Conservation (phyloP, 1,284 basidiomycete species). For the Trichosporon sp. region DNA sequence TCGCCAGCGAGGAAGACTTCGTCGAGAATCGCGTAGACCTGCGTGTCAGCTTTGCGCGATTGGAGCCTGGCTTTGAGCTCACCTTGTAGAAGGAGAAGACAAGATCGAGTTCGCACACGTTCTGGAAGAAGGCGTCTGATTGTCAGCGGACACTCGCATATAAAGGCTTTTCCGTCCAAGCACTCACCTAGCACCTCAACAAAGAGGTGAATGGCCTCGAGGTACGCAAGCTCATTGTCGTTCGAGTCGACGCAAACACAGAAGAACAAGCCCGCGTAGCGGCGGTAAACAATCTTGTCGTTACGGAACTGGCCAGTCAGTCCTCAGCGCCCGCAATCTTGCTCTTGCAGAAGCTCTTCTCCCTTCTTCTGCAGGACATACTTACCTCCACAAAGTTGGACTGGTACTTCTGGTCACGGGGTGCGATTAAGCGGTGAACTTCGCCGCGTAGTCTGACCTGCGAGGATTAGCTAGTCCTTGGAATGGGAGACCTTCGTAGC, state of each 20-base stretch:
- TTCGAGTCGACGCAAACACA: slow-evolving; percentile 96
- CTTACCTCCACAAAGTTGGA: slow-evolving; percentile 97
- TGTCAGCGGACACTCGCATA: background rate
- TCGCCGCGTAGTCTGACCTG: slow-evolving; percentile 88
- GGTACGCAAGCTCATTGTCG: slow-evolving; percentile 94
- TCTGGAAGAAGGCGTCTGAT: slow-evolving; percentile 94
- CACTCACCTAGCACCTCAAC: slow-evolving; percentile 90
- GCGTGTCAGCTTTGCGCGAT: slow-evolving; percentile 2
- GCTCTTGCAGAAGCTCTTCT: background rate
- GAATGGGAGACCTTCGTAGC: slow-evolving; percentile 19
- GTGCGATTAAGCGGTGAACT: slow-evolving; percentile 89
- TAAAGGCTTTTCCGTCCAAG: background rate
- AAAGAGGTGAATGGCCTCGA: slow-evolving; percentile 96
- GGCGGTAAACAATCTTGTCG: slow-evolving; percentile 88
- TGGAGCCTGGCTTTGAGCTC: slow-evolving; percentile 10
- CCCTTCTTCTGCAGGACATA: background rate
- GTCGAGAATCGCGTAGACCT: slow-evolving; percentile 96
- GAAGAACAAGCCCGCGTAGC: slow-evolving; percentile 97
- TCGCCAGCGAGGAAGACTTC: slow-evolving; percentile 99
- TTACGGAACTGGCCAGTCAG: slow-evolving; percentile 68
- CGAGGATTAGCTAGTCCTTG: slow-evolving; percentile 6
- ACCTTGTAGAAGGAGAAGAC: slow-evolving; percentile 99
- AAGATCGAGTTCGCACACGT: slow-evolving; percentile 92
- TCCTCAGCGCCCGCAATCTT: slow-evolving; percentile 1
- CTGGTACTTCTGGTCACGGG: slow-evolving; percentile 97